Conservation (phyloP, 1,139 yeast species). For the Kodamaea anthophila region DNA sequence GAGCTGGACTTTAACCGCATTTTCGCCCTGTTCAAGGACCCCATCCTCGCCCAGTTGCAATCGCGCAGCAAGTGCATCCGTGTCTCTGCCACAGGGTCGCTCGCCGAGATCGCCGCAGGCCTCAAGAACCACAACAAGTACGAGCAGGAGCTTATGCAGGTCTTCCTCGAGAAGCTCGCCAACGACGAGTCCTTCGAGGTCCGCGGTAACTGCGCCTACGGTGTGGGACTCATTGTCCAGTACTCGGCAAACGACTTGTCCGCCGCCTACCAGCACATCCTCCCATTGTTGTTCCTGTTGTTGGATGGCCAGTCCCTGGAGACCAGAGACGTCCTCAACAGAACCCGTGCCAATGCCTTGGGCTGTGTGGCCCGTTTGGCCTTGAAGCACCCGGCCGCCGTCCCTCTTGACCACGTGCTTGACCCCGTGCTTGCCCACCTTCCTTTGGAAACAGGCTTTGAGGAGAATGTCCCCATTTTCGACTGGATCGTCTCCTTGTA, state of each 20-base stretch:
- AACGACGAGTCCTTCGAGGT: slow-evolving; percentile 83
- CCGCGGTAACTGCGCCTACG: slow-evolving; percentile 93
- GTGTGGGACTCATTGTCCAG: slow-evolving; percentile 79
- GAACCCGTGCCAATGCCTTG: slow-evolving; percentile 90
- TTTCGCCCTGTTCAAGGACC: slow-evolving; percentile 67
- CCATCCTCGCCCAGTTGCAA: slow-evolving; percentile 53
- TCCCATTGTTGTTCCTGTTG: slow-evolving; percentile 73
- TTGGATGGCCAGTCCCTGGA: slow-evolving; percentile 69
- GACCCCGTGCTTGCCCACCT: slow-evolving; percentile 72
- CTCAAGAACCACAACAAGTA: slow-evolving; percentile 64
- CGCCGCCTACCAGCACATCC: slow-evolving; percentile 58
- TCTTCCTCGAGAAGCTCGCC: slow-evolving; percentile 62
- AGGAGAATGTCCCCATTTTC: slow-evolving; percentile 89
- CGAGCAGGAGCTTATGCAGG: slow-evolving; percentile 62
- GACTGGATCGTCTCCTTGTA: slow-evolving; percentile 69
- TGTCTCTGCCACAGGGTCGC: slow-evolving; percentile 78
- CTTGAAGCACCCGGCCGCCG: slow-evolving; percentile 60
- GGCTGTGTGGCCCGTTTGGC: slow-evolving; percentile 97
- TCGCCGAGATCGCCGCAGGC: slow-evolving; percentile 83
- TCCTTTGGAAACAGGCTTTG: slow-evolving; percentile 84
- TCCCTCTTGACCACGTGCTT: slow-evolving; percentile 77
- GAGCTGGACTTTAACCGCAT: slow-evolving; percentile 70
- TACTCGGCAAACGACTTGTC: slow-evolving; percentile 54
- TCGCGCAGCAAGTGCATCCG: slow-evolving; percentile 70
- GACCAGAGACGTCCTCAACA: slow-evolving; percentile 70